A percentile compares a stretch with the other conserved stretches of the same genome.
These are phyloP conservation scores for Brachypodium distachyon DNA, from an alignment of 202 grass and related monocot species.

Conservation along the genomic window DNA sequence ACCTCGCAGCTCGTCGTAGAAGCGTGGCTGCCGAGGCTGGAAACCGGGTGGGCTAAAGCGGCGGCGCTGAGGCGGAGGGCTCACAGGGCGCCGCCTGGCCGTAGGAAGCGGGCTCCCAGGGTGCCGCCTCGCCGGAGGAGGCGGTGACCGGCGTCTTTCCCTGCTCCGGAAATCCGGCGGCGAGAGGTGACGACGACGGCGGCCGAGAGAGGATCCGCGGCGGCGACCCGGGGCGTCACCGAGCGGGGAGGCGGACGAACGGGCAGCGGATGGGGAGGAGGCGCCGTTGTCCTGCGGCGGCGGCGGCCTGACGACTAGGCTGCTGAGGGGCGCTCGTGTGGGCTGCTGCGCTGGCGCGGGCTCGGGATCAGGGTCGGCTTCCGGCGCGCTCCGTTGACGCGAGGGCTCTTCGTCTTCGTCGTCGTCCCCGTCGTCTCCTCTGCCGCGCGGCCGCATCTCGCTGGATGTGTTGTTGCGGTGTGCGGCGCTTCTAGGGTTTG, in stretches of 20 bases:
- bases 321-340: slow-evolving; percentile 30
- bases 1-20: slow-evolving; percentile 44
- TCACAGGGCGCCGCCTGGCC: slow-evolving; percentile 27
- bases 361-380: background rate
- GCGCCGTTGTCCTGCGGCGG: background rate
- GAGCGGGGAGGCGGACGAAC: background rate
- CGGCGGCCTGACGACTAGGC: slow-evolving; percentile 29
- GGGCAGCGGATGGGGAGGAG: slow-evolving; percentile 1
- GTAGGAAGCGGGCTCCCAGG: slow-evolving; percentile 17
- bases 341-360: background rate
- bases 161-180: slow-evolving; percentile 7
- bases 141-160: slow-evolving; percentile 32
- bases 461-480: background rate
- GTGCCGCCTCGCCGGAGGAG: slow-evolving; percentile 5
- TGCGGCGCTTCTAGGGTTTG: slow-evolving; percentile 22
- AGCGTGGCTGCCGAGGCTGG: slow-evolving; percentile 34
- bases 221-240: background rate
- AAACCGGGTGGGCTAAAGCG: slow-evolving; percentile 28
- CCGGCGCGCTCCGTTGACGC: background rate
- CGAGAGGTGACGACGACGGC: slow-evolving; percentile 25
- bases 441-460: slow-evolving; percentile 43
- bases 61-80: slow-evolving; percentile 29
- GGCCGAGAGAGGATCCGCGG: slow-evolving; percentile 9
- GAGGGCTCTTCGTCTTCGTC: slow-evolving; percentile 36
- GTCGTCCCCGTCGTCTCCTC: slow-evolving; percentile 29